Evolutionary conservation across 495 filamentous ascomycete species (phyloP).

Genomic region (Echria macrotheca): DNA sequence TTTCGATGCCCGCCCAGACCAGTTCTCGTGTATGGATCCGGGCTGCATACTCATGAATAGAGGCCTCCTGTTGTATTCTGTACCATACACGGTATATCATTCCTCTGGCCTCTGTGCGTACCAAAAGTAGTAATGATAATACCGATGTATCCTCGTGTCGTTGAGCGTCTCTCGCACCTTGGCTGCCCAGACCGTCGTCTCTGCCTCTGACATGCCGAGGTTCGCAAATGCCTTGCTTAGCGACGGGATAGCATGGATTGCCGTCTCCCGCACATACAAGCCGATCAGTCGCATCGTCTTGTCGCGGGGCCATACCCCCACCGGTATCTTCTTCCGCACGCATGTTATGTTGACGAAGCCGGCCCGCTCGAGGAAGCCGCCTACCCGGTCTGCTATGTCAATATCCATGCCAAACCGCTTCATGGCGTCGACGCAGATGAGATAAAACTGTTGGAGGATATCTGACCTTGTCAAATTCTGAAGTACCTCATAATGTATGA

Average conservation of each 20-base stretch:
- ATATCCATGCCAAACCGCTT: constrained; percentile 35
- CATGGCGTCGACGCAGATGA: constrained; percentile 24
- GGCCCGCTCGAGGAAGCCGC: constrained; percentile 41
- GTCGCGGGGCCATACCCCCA: constrained; percentile 53
- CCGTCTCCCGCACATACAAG: constrained; percentile 26
- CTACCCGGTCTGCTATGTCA: constrained; percentile 39
- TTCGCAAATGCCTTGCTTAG: constrained; percentile 47
- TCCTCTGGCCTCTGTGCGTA: constrained; percentile 31
- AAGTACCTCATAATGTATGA: too few relatives aligned
- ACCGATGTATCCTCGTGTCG: constrained; percentile 28
- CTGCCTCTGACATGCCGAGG: constrained; percentile 28
- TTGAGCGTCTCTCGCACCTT: constrained; percentile 26
- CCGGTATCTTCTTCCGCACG: constrained; percentile 46
- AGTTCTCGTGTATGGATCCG: too few relatives aligned
- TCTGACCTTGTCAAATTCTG: too few relatives aligned
- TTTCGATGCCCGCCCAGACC: too few relatives aligned
- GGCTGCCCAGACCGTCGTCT: constrained; percentile 29
- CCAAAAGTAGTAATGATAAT: constrained; percentile 35
- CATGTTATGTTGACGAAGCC: constrained; percentile 57
- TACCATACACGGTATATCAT: too few relatives aligned
- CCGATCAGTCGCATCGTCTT: constrained; percentile 52
- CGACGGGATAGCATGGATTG: constrained; percentile 43
- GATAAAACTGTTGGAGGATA: constrained; percentile 26
- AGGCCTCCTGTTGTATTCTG: too few relatives aligned
- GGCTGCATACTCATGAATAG: too few relatives aligned